Percentiles rank a stretch among this genome's conserved stretches.
These are phyloP conservation scores for Penium margaritaceum DNA, from an alignment of 139 green algal species.

Conservation along the genomic window DNA sequence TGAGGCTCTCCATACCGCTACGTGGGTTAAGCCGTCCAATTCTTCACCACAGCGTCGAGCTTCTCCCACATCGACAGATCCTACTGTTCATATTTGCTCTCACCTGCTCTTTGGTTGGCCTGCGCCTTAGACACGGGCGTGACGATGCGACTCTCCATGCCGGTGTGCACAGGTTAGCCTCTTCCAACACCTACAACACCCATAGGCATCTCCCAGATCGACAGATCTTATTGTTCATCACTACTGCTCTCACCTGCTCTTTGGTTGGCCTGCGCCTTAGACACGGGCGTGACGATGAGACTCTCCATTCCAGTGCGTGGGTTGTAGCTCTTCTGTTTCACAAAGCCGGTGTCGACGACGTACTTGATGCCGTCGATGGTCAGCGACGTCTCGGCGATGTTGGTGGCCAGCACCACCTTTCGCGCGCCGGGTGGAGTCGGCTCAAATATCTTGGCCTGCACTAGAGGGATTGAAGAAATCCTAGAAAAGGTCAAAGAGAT, in stretches of 20 bases:
- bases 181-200: not conserved
- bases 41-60: not conserved
- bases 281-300: conserved; percentile 86
- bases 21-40: not conserved
- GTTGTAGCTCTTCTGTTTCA: conserved; percentile 96
- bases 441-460: conserved; percentile 93
- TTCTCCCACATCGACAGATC: conserved; percentile 6
- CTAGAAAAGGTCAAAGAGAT: too few relatives aligned
- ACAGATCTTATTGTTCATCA: conserved; percentile 62
- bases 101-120: conserved; percentile 78
- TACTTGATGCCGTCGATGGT: conserved; percentile 96
- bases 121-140: conserved; percentile 56
- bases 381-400: conserved; percentile 94
- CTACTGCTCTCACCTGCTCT: conserved; percentile 66
- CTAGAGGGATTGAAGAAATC: too few relatives aligned
- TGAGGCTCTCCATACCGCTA: too few relatives aligned
- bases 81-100: conserved; percentile 67
- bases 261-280: conserved; percentile 79
- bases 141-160: too few relatives aligned
- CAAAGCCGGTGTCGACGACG: conserved; percentile 92
- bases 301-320: conserved; percentile 88
- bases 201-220: not conserved
- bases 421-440: conserved; percentile 70
- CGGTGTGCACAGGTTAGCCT: too few relatives aligned
- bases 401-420: conserved; percentile 87